Percentiles rank a stretch among this genome's conserved stretches.
These are phyloP conservation scores for Trichomonascaceae sp. DNA, from an alignment of 1,139 yeast species.

Conservation along the genomic window DNA sequence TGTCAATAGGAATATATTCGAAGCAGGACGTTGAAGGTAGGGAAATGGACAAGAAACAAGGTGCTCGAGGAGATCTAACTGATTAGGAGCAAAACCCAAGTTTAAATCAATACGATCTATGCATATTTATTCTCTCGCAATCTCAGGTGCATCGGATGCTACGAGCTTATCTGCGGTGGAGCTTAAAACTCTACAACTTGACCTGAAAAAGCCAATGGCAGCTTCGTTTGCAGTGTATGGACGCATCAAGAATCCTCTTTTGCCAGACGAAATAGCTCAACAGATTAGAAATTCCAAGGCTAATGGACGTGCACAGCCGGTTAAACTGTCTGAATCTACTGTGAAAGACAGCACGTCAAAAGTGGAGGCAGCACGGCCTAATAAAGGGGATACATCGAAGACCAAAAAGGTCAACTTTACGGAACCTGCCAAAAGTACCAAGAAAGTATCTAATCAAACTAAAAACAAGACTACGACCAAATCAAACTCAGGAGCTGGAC, in stretches of 20 bases:
- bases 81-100: slow-evolving; percentile 12
- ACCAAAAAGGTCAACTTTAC: not conserved
- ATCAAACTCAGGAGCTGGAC: slow-evolving; percentile 3
- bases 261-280: not conserved
- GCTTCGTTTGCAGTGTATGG: slow-evolving; percentile 13
- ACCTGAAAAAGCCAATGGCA: slow-evolving; percentile 1
- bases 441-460: not conserved
- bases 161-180: slow-evolving; percentile 5
- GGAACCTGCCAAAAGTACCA: not conserved
- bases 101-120: slow-evolving; percentile 16
- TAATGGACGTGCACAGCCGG: not conserved
- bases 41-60: not conserved
- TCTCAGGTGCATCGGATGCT: not conserved
- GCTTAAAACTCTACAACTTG: slow-evolving; percentile 7
- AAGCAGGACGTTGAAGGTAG: slow-evolving; percentile 13
- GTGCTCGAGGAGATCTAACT: not conserved
- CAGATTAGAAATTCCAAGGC: not conserved
- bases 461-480: not conserved
- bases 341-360: too few species aligned
- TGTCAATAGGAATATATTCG: slow-evolving; percentile 8
- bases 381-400: not conserved
- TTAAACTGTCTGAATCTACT: not conserved
- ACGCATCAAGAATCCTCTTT: slow-evolving; percentile 11
- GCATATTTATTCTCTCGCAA: slow-evolving; percentile 19
- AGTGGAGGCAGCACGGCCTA: not conserved